These are phyloP conservation scores for Yarrowia divulgata DNA, from an alignment of 805 yeast species.

Conservation along the genomic window DNA sequence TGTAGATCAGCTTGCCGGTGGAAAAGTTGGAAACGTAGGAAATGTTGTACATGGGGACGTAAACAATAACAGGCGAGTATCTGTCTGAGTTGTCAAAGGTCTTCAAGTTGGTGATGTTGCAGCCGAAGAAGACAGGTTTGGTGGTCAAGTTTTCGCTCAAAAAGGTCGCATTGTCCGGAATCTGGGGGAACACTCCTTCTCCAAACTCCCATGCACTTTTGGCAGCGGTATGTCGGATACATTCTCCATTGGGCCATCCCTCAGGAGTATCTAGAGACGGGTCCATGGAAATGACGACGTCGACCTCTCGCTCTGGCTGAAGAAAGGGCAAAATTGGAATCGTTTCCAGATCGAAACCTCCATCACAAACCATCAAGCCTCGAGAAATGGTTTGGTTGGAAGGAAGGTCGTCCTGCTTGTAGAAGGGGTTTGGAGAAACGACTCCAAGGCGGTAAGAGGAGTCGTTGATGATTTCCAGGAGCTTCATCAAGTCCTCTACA, in stretches of 20 bases:
- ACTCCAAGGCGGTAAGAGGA: conserved; percentile 63
- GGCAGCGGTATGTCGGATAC: conserved; percentile 62
- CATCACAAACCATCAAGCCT: conserved; percentile 64
- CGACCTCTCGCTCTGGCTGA: conserved; percentile 65
- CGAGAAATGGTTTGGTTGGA: conserved; percentile 53
- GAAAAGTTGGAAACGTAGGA: conserved; percentile 75
- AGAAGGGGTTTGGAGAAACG: conserved; percentile 75
- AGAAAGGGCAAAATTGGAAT: conserved; percentile 68
- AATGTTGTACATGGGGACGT: conserved; percentile 74
- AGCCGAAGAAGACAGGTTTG: conserved; percentile 84
- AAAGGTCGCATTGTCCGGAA: conserved; percentile 64
- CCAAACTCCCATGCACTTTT: conserved; percentile 65
- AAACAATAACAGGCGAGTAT: conserved; percentile 67
- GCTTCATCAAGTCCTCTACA: conserved; percentile 59
- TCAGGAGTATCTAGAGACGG: conserved; percentile 66
- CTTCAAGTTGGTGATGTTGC: conserved; percentile 63
- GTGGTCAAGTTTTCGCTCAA: conserved; percentile 59
- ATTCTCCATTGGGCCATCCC: conserved; percentile 73
- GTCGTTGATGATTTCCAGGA: conserved; percentile 56
- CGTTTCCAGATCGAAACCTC: conserved; percentile 73
- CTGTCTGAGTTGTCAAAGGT: conserved; percentile 56
- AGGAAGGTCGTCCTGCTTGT: conserved; percentile 54
- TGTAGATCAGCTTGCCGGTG: conserved; percentile 71
- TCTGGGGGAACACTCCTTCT: conserved; percentile 49
- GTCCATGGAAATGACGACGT: conserved; percentile 70